Evolutionary conservation across 2,329 filamentous ascomycete species (phyloP).

Genomic region (Endoconidiophora polonica): DNA sequence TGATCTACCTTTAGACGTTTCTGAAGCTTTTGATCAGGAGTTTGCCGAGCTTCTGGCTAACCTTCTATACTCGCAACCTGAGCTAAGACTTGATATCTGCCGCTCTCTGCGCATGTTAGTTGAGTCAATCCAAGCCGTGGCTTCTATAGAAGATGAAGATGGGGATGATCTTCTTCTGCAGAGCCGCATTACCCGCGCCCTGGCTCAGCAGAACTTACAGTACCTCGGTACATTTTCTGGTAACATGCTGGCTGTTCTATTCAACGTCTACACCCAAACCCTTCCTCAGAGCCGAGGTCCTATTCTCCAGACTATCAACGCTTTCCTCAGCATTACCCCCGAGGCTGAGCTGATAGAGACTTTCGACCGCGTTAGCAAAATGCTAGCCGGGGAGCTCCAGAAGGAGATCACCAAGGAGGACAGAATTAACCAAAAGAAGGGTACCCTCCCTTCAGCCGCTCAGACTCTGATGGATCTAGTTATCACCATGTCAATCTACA

Average conservation of each 20-base stretch:
- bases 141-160: slow-evolving; percentile 44
- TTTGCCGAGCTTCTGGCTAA: slow-evolving; percentile 89
- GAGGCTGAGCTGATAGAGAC: slow-evolving; percentile 66
- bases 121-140: slow-evolving; percentile 76
- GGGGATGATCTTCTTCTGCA: slow-evolving; percentile 62
- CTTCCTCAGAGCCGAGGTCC: slow-evolving; percentile 80
- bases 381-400: slow-evolving; percentile 58
- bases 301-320: slow-evolving; percentile 87
- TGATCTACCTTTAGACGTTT: slow-evolving; percentile 69
- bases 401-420: slow-evolving; percentile 39
- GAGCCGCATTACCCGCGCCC: slow-evolving; percentile 56
- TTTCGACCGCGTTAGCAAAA: slow-evolving; percentile 69
- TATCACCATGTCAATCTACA: slow-evolving; percentile 87
- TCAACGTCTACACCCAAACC: slow-evolving; percentile 97
- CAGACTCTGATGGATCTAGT: slow-evolving; percentile 95
- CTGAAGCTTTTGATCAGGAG: slow-evolving; percentile 60
- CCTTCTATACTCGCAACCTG: slow-evolving; percentile 79
- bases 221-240: slow-evolving; percentile 65
- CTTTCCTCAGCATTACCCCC: slow-evolving; percentile 78
- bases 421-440: slow-evolving; percentile 42
- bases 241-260: slow-evolving; percentile 89
- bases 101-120: slow-evolving; percentile 71
- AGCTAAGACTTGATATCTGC: slow-evolving; percentile 76
- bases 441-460: slow-evolving; percentile 70
- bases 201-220: slow-evolving; percentile 64